These are phyloP conservation scores for Ceratocystis lukuohia DNA, from an alignment of 2,329 filamentous ascomycete species.

Conservation along the genomic window DNA sequence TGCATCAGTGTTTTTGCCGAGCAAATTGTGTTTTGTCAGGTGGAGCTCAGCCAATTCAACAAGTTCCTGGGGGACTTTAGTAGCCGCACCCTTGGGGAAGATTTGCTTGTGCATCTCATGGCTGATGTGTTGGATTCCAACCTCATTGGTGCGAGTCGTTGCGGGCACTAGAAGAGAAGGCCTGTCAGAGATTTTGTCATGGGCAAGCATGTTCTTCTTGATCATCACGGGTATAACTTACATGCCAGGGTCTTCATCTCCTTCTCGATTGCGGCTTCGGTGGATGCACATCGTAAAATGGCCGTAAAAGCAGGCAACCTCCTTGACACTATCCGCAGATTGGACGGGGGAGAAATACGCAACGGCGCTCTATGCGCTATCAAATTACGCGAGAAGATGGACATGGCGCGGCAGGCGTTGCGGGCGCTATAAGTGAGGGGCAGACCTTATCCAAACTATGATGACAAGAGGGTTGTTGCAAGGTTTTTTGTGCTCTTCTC, in stretches of 20 bases:
- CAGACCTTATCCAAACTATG: not conserved
- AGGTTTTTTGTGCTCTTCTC: not conserved
- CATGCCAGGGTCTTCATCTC: constrained; percentile 29
- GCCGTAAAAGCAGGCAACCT: not conserved
- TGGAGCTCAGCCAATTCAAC: constrained; percentile 72
- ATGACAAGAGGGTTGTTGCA: not conserved
- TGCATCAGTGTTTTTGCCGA: constrained; percentile 79
- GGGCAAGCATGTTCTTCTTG: not conserved
- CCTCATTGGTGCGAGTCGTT: constrained; percentile 69
- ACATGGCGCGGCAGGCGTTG: not conserved
- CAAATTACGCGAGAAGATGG: not conserved
- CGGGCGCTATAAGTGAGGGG: not conserved
- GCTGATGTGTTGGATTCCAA: constrained; percentile 89
- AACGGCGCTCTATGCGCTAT: not conserved
- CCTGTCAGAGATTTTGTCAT: constrained; percentile 17
- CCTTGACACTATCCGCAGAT: not conserved
- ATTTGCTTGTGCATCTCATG: constrained; percentile 68
- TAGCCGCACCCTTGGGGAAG: constrained; percentile 50
- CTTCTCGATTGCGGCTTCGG: constrained; percentile 11
- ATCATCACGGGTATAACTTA: constrained; percentile 25
- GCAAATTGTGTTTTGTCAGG: constrained; percentile 67
- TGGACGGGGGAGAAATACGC: not conserved
- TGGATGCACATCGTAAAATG: constrained; percentile 11
- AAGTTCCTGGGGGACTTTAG: constrained; percentile 45
- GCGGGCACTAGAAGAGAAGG: constrained; percentile 31